phyloP scores from a whole-genome alignment of 345 rosid species.

The Eutrema heterophyllum region DNA sequence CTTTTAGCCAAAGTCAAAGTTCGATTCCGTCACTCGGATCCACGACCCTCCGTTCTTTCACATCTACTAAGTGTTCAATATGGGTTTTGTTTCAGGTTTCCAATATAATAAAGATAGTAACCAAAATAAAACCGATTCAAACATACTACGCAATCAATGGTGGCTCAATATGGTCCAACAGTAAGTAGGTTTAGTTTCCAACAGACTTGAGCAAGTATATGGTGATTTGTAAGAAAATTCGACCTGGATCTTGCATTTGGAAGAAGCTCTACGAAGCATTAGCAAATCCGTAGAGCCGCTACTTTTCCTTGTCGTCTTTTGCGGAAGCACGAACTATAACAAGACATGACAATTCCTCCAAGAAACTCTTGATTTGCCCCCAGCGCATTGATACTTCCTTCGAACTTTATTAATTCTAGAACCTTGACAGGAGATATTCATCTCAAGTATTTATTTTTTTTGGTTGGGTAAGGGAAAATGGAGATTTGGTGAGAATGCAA shows the following conservation, averaged over 20 bases:
- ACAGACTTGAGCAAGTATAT: background rate
- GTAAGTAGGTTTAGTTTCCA: background rate
- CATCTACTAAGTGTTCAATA: no score
- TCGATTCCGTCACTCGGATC: no score
- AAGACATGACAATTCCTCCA: background rate
- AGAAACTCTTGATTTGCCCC: background rate
- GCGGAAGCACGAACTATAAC: background rate
- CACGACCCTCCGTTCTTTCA: no score
- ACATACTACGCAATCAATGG: background rate
- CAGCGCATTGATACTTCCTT: background rate
- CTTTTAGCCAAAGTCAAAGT: background rate
- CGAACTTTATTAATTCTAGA: background rate
- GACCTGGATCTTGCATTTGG: background rate
- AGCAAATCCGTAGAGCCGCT: background rate
- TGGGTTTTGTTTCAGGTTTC: no score
- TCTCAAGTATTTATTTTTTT: no score
- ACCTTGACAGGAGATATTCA: background rate
- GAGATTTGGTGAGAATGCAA: background rate
- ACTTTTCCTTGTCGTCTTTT: background rate
- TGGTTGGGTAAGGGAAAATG: no score
- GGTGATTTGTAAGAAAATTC: no score
- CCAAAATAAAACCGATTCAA: background rate
- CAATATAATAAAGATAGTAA: no score
- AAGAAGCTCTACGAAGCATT: conserved; percentile 1
- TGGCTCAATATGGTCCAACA: background rate